These are phyloP conservation scores for Quercus cerris DNA, from an alignment of 306 rosid species.

Conservation along the genomic window DNA sequence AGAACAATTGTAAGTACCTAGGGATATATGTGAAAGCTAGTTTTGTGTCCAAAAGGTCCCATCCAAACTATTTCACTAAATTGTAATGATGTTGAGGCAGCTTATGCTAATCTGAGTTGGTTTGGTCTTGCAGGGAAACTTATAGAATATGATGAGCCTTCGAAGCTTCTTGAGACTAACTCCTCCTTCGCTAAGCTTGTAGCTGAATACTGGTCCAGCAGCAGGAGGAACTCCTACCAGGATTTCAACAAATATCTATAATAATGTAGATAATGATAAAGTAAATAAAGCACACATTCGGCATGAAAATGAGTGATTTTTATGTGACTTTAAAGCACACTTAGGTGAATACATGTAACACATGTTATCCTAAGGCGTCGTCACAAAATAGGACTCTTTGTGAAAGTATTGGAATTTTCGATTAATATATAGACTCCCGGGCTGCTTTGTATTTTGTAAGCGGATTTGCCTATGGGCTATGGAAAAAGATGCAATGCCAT, in stretches of 20 bases:
- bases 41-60: too few relatives aligned
- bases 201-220: constrained; percentile 68
- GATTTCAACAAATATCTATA: background rate
- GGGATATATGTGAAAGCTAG: too few relatives aligned
- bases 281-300: background rate
- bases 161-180: constrained; percentile 45
- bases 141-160: constrained; percentile 59
- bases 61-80: too few relatives aligned
- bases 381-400: too few relatives aligned
- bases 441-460: too few relatives aligned
- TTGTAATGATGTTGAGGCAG: too few relatives aligned
- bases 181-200: constrained; percentile 67
- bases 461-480: too few relatives aligned
- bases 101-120: background rate
- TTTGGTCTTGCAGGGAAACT: constrained; percentile 39
- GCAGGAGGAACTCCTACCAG: constrained; percentile 31
- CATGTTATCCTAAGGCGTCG: too few relatives aligned
- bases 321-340: background rate
- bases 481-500: too few relatives aligned
- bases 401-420: too few relatives aligned
- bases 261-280: background rate
- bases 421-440: too few relatives aligned
- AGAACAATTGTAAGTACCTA: too few relatives aligned
- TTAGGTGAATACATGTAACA: background rate
- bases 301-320: background rate